Evolutionary conservation across 164 flowering plant species (phyloP), one percentile per base, ranked within the genome.

Genomic region (Pachysandra terminalis): DNA sequence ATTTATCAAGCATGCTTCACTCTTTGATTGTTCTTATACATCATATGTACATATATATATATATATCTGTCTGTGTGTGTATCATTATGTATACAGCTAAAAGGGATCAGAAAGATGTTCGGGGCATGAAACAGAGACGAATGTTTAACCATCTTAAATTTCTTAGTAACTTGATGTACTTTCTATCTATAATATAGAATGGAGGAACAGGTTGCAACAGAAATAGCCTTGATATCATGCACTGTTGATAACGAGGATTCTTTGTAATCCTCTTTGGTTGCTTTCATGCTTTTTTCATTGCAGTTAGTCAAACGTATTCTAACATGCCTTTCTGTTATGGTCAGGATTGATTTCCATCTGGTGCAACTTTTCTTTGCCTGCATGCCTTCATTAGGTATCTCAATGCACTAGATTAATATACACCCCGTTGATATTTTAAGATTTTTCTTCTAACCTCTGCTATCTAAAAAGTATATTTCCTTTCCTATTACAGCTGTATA

Each of bases 311-410:
- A n/a, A n/a, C n/a, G n/a, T n/a, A n/a, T n/a, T n/a, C n/a, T 71
- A 61, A 58, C 27, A 15, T 65, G 27, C 53, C 23, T 73, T 65
- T 61, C 0, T 69, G 59, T 45, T 26, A 41, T 81, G 67, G 35
- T n/a, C 88, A 94, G 98, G 96, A 6, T 94, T 61, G 96, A 94
- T 79, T 91, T 88, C 68, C 97, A 91, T 81, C 73, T 94, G 77
- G 95, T 90, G 63, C 95, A 91, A 45, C 77, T 94, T 71, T 88
- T 94, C 86, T 87, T 91, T 79, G 86, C 67, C 41, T 90, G 91
- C 85, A 64, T 91, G 93, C 97, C 98, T 78, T 84, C 98, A 70
- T 65, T 94, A 74, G 98, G 98, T 93, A 88, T 65, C 35, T 53
- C 19, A 59, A 12, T 61, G 68, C 7, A 45, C 35, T 26, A 21